Evolutionary conservation across 2,329 filamentous ascomycete species (phyloP).

Genomic region (Fusarium succisae): DNA sequence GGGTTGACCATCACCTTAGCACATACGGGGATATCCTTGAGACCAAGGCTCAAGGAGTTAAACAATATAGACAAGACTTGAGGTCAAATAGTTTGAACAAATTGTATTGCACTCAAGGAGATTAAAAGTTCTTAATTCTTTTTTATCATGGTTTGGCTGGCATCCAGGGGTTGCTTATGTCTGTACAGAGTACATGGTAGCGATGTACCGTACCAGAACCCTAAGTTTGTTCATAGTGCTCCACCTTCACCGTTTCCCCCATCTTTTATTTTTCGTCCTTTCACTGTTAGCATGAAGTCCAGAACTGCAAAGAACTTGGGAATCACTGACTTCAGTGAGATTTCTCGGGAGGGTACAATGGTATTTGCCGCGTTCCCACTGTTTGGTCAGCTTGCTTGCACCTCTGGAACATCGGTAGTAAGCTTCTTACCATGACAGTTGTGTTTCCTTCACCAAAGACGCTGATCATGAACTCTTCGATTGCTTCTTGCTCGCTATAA

Average conservation of each 20-base stretch:
- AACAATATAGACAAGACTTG: neutral
- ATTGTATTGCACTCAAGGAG: neutral
- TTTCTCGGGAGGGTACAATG: neutral
- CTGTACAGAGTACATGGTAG: no score
- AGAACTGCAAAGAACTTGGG: neutral
- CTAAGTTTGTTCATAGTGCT: neutral
- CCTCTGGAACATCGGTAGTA: accelerated
- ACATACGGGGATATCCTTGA: neutral
- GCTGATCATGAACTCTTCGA: neutral
- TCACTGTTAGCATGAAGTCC: neutral
- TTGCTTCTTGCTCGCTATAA: neutral
- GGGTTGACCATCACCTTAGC: neutral
- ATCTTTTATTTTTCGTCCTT: neutral
- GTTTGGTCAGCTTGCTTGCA: accelerated
- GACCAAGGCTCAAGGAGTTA: neutral
- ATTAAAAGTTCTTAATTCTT: neutral
- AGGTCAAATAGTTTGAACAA: neutral
- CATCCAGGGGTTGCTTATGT: no score
- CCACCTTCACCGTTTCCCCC: neutral
- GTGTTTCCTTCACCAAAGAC: neutral
- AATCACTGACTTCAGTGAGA: neutral
- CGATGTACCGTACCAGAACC: neutral
- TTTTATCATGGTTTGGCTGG: no score
- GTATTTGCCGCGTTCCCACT: neutral
- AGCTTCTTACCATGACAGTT: neutral